These are phyloP conservation scores for Dioszegia crocea DNA, from an alignment of 768 basidiomycete species.

Conservation along the genomic window DNA sequence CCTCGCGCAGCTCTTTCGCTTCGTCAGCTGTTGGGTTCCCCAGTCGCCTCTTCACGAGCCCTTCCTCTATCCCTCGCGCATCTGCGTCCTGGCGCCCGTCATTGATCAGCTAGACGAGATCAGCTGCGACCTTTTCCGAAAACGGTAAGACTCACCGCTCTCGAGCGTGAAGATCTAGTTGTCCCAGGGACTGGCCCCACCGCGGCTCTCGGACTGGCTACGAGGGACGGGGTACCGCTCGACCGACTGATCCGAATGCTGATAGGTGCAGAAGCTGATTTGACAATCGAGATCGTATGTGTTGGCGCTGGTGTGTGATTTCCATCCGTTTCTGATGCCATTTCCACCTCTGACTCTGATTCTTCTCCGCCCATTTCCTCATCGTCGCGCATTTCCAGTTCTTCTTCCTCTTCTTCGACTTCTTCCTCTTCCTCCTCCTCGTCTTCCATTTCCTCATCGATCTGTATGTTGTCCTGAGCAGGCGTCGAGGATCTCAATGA, in stretches of 20 bases:
- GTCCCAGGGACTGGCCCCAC: too few relatives aligned
- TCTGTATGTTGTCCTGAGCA: too few relatives aligned
- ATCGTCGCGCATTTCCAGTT: not conserved
- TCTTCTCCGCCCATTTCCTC: too few relatives aligned
- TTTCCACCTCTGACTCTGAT: too few relatives aligned
- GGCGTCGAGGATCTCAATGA: not conserved
- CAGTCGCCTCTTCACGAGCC: too few relatives aligned
- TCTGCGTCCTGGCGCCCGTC: too few relatives aligned
- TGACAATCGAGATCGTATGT: slow-evolving; percentile 15
- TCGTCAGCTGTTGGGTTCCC: slow-evolving; percentile 17
- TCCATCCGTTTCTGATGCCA: not conserved
- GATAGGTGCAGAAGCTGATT: not conserved
- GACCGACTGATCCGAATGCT: not conserved
- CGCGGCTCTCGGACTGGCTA: too few relatives aligned
- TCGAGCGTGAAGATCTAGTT: not conserved
- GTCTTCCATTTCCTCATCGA: not conserved
- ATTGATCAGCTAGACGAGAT: too few relatives aligned
- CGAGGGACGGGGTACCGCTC: not conserved
- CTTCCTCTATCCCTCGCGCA: too few relatives aligned
- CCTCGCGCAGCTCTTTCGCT: slow-evolving; percentile 28
- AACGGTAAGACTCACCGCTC: too few relatives aligned
- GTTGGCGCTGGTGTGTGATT: slow-evolving; percentile 24
- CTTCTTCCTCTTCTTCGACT: not conserved
- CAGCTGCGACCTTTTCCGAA: too few relatives aligned
- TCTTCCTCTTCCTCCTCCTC: not conserved